phyloP scores from a whole-genome alignment of 352 stramenopile species.

The Peronosclerospora sorghi region DNA sequence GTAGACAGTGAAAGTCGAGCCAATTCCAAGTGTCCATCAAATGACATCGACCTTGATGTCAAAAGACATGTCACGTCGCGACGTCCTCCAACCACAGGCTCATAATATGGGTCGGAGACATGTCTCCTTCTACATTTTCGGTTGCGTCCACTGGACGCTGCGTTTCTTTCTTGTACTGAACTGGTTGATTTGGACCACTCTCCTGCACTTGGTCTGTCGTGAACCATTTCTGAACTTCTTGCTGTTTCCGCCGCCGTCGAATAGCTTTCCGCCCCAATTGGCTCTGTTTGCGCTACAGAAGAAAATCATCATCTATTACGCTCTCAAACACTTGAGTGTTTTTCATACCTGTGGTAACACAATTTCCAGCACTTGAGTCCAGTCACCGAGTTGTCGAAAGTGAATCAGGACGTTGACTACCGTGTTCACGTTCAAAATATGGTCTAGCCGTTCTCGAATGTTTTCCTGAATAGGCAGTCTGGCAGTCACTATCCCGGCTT shows the following conservation, averaged over 20 bases:
- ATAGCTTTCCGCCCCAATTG: slow-evolving; percentile 29
- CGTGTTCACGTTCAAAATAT: slow-evolving; percentile 78
- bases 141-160: neutral
- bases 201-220: neutral
- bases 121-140: neutral
- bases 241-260: slow-evolving; percentile 14
- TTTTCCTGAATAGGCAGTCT: slow-evolving; percentile 67
- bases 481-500: slow-evolving; percentile 37
- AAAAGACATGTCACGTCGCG: neutral
- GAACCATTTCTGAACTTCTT: neutral
- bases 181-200: neutral
- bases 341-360: slow-evolving; percentile 39
- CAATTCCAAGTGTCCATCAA: no score
- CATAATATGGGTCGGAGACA: slow-evolving; percentile 10
- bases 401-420: slow-evolving; percentile 60
- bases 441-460: slow-evolving; percentile 49
- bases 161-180: slow-evolving; percentile 2
- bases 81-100: slow-evolving; percentile 8
- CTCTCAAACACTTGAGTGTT: neutral
- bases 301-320: slow-evolving; percentile 1
- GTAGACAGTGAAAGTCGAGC: no score
- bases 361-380: slow-evolving; percentile 31
- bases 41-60: no score
- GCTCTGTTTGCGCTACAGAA: slow-evolving; percentile 30
- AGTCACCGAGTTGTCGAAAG: slow-evolving; percentile 37